Base-by-base conservation (phyloP, 2,329 filamentous ascomycete species). In the Hypoxylon sp. region DNA sequence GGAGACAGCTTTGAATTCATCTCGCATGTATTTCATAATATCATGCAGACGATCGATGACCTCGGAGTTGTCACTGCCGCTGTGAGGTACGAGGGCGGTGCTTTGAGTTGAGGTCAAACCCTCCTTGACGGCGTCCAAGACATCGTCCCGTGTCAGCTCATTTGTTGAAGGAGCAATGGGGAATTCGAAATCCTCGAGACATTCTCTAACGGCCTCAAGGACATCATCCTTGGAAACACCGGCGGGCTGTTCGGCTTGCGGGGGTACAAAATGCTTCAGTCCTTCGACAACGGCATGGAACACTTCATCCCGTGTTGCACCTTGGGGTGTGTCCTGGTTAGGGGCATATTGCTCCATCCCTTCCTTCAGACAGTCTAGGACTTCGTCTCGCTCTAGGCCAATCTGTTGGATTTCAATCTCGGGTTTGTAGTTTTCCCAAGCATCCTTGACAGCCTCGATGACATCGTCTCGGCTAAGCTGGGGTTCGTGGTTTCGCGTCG, bases 341-440 rank as follows among this genome's bases (percentile, higher is more conserved):
- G 80, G 78, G 1, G 79, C 79, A 66, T 94, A 91, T 35, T 91
- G 84, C 59, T 89, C 85, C 0, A 97, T 80, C 0, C 93, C 93
- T 73, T 97, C 88, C 61, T 89, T 86, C 17, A 97, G 79, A 60
- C 91, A 96, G 27, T 88, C 85, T 9, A 97, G 77, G 36, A 97
- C 89, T 66, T 97, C 93, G 8, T 97, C 91, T 4, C 91, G 83
- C 69, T 96, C 93, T 1, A 97, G 77, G 2, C 92, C 93, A 56
- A 95, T 89, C 63, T 96, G 91, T 63, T 96, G 88, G 3, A 96
- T 80, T 62, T 96, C 88, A 40, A 96, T 91, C 63, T 97, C 91
- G 1, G 93, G 93, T 72, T 96, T 96, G 73, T 96, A 96, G 44
- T 86, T 90, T 67, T 97, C 93, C 84, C 91, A 96, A 1, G 92